Evolutionary conservation across 306 rosid genomes (phyloP).

Genomic region (Senna siamea): DNA sequence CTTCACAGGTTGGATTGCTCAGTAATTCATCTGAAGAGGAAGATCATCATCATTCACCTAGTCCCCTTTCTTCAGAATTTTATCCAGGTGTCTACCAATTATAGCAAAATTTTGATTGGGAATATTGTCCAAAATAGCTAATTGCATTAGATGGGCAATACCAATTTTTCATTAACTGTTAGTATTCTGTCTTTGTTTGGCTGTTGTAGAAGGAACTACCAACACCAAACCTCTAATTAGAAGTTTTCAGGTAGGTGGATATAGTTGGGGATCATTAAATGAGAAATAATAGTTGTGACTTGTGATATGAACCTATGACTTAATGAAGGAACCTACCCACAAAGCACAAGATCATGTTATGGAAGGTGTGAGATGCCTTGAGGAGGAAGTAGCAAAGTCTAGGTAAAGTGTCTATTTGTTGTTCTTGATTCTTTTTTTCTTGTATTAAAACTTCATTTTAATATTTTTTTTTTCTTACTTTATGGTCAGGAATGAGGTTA

Average conservation of each 20-base stretch:
- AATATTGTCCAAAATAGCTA: constrained; percentile 13
- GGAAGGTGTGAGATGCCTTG: constrained; percentile 7
- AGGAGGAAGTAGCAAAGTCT: constrained; percentile 38
- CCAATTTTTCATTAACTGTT: constrained; percentile 11
- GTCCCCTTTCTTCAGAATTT: constrained; percentile 34
- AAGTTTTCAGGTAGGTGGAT: constrained; percentile 38
- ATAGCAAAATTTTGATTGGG: background rate
- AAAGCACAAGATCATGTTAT: constrained; percentile 1
- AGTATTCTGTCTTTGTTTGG: constrained; percentile 9
- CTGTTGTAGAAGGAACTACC: constrained; percentile 33
- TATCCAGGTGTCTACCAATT: constrained; percentile 26
- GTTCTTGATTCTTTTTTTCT: constrained; percentile 14
- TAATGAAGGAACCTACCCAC: constrained; percentile 33
- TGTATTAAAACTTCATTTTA: background rate
- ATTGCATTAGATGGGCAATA: constrained; percentile 23
- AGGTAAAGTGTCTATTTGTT: constrained; percentile 34
- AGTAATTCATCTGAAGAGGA: constrained; percentile 25
- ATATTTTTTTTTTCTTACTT: background rate
- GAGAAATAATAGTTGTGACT: constrained; percentile 30
- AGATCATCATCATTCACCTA: constrained; percentile 19
- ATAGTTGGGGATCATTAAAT: background rate
- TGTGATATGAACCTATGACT: background rate
- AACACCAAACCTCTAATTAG: background rate
- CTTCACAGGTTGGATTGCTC: constrained; percentile 30
- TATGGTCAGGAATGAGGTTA: constrained; percentile 39